A percentile compares a stretch with the other conserved stretches of the same genome.
Conservation (phyloP, 306 rosid genomes). For the Canavalia gladiata region DNA sequence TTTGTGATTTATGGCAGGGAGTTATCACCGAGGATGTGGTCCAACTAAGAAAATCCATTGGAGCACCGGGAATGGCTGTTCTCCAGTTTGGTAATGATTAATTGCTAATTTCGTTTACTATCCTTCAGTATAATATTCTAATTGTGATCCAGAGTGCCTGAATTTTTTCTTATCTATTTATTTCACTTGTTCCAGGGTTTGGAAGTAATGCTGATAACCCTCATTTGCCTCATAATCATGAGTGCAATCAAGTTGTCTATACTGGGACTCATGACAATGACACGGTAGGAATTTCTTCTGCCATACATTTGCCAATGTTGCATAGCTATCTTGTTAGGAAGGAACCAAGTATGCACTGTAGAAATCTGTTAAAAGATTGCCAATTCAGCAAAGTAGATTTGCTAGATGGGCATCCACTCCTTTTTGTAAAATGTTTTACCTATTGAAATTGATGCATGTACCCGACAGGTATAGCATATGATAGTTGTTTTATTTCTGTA, state of each 20-base stretch:
- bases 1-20: slow-evolving; percentile 66
- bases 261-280: slow-evolving; percentile 98
- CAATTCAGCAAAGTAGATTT: slow-evolving; percentile 9
- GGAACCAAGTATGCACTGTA: slow-evolving; percentile 18
- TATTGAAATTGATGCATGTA: background rate
- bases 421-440: slow-evolving; percentile 14
- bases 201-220: slow-evolving; percentile 86
- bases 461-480: background rate
- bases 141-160: slow-evolving; percentile 21
- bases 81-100: slow-evolving; percentile 87
- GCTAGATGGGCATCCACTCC: background rate
- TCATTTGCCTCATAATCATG: slow-evolving; percentile 97
- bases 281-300: slow-evolving; percentile 66
- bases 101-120: slow-evolving; percentile 36
- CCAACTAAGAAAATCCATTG: slow-evolving; percentile 82
- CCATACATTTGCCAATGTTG: slow-evolving; percentile 31
- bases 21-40: slow-evolving; percentile 97
- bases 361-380: slow-evolving; percentile 16
- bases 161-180: slow-evolving; percentile 9
- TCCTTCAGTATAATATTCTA: slow-evolving; percentile 22
- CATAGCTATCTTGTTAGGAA: slow-evolving; percentile 27
- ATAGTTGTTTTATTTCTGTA: slow-evolving; percentile 19
- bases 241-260: slow-evolving; percentile 88
- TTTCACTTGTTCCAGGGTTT: slow-evolving; percentile 63
- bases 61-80: slow-evolving; percentile 99